Evolutionary conservation across 2,329 filamentous ascomycete genomes (phyloP).

Genomic region (Aspergillus aculeatus): DNA sequence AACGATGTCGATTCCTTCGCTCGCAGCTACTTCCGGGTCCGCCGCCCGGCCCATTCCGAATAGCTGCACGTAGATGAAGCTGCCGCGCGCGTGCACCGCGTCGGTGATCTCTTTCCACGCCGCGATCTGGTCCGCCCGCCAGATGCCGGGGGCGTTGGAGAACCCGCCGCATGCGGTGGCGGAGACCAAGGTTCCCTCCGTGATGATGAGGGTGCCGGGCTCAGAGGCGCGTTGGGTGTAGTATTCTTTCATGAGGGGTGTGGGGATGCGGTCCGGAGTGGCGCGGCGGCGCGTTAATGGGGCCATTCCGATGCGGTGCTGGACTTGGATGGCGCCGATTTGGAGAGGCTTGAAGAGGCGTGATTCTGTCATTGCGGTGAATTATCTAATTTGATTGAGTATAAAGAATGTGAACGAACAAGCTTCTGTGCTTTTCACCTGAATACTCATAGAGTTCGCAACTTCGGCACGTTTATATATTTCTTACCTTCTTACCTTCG

Average conservation of each 20-base stretch:
- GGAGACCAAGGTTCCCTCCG: background rate
- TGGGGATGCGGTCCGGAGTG: constrained; percentile 46
- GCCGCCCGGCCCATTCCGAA: constrained; percentile 3
- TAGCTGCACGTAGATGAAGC: background rate
- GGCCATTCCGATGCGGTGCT: constrained; percentile 51
- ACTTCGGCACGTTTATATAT: too few species aligned
- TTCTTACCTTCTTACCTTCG: too few species aligned
- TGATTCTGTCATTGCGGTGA: background rate
- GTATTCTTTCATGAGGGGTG: constrained; percentile 27
- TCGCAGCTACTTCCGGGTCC: background rate
- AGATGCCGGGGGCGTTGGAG: constrained; percentile 33
- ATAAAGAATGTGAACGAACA: too few species aligned
- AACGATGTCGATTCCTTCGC: background rate
- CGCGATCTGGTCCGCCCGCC: constrained; percentile 28
- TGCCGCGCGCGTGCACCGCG: constrained; percentile 32
- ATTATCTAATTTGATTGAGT: too few species aligned
- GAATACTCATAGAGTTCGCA: too few species aligned
- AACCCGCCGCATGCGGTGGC: constrained; percentile 23
- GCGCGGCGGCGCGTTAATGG: constrained; percentile 54
- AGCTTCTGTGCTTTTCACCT: too few species aligned
- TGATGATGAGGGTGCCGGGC: background rate
- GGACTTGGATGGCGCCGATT: constrained; percentile 39
- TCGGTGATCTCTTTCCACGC: constrained; percentile 35
- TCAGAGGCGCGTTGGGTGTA: background rate
- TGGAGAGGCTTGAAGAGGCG: constrained; percentile 29